A percentile compares a stretch with the other conserved stretches of the same genome.
These are phyloP conservation scores for Puccinia triticina DNA, from an alignment of 1,284 basidiomycete species.

Conservation along the genomic window DNA sequence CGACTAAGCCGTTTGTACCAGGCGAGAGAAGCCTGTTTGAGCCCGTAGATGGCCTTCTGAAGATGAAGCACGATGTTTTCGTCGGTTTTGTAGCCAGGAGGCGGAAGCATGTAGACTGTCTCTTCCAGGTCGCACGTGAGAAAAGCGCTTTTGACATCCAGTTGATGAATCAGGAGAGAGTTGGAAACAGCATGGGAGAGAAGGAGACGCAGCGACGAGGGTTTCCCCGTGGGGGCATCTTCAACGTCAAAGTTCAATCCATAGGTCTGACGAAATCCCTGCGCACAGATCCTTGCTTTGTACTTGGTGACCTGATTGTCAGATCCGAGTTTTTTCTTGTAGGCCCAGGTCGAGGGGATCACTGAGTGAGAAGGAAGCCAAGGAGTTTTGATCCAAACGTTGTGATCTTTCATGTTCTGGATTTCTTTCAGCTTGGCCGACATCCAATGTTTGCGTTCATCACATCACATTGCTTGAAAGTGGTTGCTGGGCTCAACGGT, in stretches of 20 bases:
- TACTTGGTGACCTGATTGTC: slow-evolving; percentile 13
- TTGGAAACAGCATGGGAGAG: background rate
- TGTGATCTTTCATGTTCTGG: background rate
- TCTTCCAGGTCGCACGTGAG: background rate
- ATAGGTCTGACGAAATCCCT: slow-evolving; percentile 22
- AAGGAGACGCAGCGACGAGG: background rate
- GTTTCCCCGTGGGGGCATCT: slow-evolving; percentile 8
- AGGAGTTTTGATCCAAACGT: background rate
- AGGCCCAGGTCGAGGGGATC: background rate
- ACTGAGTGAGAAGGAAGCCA: too few species aligned
- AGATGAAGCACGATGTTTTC: background rate
- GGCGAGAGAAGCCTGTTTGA: background rate
- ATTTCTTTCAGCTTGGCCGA: background rate
- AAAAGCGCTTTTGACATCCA: slow-evolving; percentile 15
- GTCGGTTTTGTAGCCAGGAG: background rate
- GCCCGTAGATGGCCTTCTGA: too few species aligned
- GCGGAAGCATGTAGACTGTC: background rate
- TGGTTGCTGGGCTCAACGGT: background rate
- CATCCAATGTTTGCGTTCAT: background rate
- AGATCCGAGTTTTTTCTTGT: background rate
- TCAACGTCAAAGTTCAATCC: background rate
- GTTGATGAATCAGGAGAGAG: background rate
- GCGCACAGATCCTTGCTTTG: slow-evolving; percentile 20
- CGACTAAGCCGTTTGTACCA: slow-evolving; percentile 2
- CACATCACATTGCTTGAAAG: background rate